phyloP scores from a whole-genome alignment of 73 alveolate species.

The Breviolum minutum region DNA sequence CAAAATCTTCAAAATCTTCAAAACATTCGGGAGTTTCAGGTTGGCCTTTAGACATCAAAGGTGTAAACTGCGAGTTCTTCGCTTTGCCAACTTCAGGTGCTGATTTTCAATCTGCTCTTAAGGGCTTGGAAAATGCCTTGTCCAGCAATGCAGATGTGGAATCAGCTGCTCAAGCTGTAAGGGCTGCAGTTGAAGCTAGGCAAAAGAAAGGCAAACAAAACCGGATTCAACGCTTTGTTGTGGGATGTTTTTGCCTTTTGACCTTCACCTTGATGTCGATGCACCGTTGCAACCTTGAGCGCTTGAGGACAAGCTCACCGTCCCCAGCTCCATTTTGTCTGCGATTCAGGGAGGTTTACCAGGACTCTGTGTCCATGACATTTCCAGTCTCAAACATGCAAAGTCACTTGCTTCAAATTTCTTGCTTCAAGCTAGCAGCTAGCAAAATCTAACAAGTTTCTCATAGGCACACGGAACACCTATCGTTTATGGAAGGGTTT shows the following conservation, averaged over 20 bases:
- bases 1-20: too few species aligned
- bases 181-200: slow-evolving; percentile 34
- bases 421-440: too few species aligned
- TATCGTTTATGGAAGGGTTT: too few species aligned
- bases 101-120: slow-evolving; percentile 51
- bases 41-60: too few species aligned
- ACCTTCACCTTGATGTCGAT: not conserved
- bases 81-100: not conserved
- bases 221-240: not conserved
- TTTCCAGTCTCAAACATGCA: not conserved
- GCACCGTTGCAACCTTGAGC: too few species aligned
- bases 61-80: not conserved
- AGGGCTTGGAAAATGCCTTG: slow-evolving; percentile 21
- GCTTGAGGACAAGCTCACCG: slow-evolving; percentile 3
- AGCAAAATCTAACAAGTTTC: too few species aligned
- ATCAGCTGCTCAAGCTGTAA: slow-evolving; percentile 53
- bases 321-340: slow-evolving; percentile 9
- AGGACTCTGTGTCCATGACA: not conserved
- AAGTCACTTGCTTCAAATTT: too few species aligned
- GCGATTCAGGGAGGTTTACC: slow-evolving; percentile 20
- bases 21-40: too few species aligned
- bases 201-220: not conserved
- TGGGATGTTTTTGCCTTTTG: not conserved
- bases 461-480: too few species aligned
- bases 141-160: slow-evolving; percentile 31